phyloP scores from a whole-genome alignment of 495 filamentous ascomycete genomes.

The Rusavskia elegans region DNA sequence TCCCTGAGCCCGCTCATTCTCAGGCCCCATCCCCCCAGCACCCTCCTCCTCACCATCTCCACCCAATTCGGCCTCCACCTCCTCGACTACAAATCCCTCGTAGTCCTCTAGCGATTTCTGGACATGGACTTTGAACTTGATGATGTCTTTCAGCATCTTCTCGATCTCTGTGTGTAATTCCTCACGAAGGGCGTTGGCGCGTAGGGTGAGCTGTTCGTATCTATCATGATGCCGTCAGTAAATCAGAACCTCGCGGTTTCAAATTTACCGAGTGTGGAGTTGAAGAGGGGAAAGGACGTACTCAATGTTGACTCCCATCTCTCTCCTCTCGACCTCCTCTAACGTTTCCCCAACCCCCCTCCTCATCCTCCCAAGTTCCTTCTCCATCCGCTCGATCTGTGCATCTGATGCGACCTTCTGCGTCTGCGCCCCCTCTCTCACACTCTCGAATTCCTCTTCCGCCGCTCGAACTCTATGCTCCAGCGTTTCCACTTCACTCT shows the following conservation, averaged over 20 bases:
- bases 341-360: constrained; percentile 71
- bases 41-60: constrained; percentile 29
- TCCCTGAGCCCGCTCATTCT: too few species aligned
- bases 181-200: constrained; percentile 71
- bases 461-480: constrained; percentile 70
- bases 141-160: constrained; percentile 89
- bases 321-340: constrained; percentile 82
- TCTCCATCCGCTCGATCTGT: constrained; percentile 97
- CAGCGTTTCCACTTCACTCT: constrained; percentile 79
- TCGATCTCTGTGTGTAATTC: constrained; percentile 93
- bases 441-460: constrained; percentile 86
- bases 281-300: constrained; percentile 24
- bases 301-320: constrained; percentile 95
- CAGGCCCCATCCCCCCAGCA: not conserved
- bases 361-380: constrained; percentile 86
- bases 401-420: constrained; percentile 78
- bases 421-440: constrained; percentile 72
- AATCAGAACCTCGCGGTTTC: not conserved
- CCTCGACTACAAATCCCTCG: constrained; percentile 78
- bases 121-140: constrained; percentile 95
- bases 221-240: constrained; percentile 21
- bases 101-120: constrained; percentile 85
- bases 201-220: constrained; percentile 78
- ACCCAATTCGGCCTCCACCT: constrained; percentile 70
- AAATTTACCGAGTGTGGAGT: not conserved